Evolutionary conservation across 176 grass and related monocot genomes (phyloP), one percentile per base, ranked within the genome.

Genomic region (Eleusine indica): DNA sequence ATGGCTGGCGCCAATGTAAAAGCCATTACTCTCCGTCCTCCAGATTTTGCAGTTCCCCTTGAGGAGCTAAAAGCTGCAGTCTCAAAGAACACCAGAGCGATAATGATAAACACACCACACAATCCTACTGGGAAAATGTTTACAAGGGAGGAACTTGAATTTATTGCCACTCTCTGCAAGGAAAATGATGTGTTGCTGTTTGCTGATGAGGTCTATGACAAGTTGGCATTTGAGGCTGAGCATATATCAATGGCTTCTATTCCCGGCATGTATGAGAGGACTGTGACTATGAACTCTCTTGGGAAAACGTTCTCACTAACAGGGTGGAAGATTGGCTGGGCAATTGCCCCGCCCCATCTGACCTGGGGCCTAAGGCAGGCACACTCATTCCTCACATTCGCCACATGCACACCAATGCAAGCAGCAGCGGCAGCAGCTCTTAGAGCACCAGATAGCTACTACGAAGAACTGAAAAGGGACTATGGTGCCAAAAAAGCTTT

Each of bases 81-180:
- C 52, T 88, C 89, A 0, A 87, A 94, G 74, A 86, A 92, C 54
- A 99, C 96, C 40, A 91, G 90, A 48, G 96, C 96, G 0, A 92
- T 99, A 84, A 90, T 99, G 96, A 99, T 99, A 85, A 99, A 99
- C 63, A 96, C 96, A 25, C 96, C 96, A 19, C 96, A 99, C 80
- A 99, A 99, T 53, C 96, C 96, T 46, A 99, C 96, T 60, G 96
- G 96, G n/a, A 99, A 99, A 67, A 99, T 99, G 96, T 99, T 99
- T 63, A 91, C 89, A 17, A 73, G 86, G 38, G 91, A 85, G 48
- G 96, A 99, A 74, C 91, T 96, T 9, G 91, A 99, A 80, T 89
- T 83, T 77, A 99, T 99, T 61, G 96, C 96, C 16, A 4, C 82
- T 54, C 91, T 99, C 71, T 96, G 93, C 89, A 94, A 85, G 32